Base-by-base conservation (phyloP, 2,329 filamentous ascomycete species). In the Diaporthe ampelina region DNA sequence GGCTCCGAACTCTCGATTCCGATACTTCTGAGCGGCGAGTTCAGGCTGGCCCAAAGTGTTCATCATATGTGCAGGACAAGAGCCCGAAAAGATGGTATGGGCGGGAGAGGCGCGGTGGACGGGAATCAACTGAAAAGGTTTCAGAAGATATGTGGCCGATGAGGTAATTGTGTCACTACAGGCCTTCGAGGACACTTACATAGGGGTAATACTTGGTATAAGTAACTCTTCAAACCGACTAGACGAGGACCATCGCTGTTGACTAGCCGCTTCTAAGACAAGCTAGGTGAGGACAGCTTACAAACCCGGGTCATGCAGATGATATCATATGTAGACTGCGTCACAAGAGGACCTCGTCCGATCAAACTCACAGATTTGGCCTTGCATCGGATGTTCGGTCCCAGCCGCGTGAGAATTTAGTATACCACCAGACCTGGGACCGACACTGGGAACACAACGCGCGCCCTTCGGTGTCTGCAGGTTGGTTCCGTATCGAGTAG, bases 361-460 rank as follows among this genome's bases (percentile, higher is more conserved):
- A 32, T n/a, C 24, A 29, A n/a, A 35, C 7, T 32, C 21, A 35
- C 59, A 17, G 48, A 17, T 10, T 29, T 13, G 48, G 63, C 32
- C 29, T 26, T 26, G 35, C n/a, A 26, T 40, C 32, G 45, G 63
- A 45, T 29, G 58, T 26, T 63, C 17, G 15, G n/a, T 26, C n/a
- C n/a, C 17, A 40, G 29, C 32, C 24, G 63, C 9, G 48, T 54
- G n/a, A 68, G 63, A 68, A 26, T 29, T 54, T 68, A 54, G 63
- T 29, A 26, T 19, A 15, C 3, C 11, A 15, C 3, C 11, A 48
- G 4, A 5, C 48, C 4, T 21, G 15, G 26, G 63, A 68, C 63
- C 48, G 63, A 68, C n/a, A 54, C 48, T 32, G 40, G 45, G 40
- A 68, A 37, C 48, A 68, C 21, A 24, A 52, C 40, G 40, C 32